Percentiles rank a stretch among this genome's conserved stretches.
phyloP scores from a whole-genome alignment of 164 flowering plant species.

The Sedum album region DNA sequence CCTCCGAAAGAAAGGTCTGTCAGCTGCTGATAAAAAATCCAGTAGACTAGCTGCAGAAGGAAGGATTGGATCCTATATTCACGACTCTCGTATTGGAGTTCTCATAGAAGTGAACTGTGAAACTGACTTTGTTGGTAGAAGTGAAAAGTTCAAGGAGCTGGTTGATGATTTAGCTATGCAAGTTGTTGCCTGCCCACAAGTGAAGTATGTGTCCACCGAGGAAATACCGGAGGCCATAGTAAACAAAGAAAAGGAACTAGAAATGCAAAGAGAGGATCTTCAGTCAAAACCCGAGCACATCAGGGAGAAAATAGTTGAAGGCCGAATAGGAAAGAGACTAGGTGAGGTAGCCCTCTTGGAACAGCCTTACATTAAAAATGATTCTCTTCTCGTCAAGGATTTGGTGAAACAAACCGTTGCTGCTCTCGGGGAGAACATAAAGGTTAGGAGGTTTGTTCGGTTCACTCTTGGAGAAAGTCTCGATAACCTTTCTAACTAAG shows the following conservation, averaged over 20 bases:
- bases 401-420: constrained; percentile 94
- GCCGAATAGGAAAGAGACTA: constrained; percentile 84
- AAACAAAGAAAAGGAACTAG: constrained; percentile 65
- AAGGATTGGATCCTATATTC: constrained; percentile 85
- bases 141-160: constrained; percentile 79
- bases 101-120: constrained; percentile 95
- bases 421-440: constrained; percentile 84
- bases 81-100: constrained; percentile 89
- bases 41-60: constrained; percentile 92
- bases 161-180: constrained; percentile 99
- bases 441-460: constrained; percentile 70
- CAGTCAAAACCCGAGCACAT: constrained; percentile 85
- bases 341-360: constrained; percentile 87
- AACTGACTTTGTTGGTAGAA: constrained; percentile 91
- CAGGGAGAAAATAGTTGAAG: constrained; percentile 86
- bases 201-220: constrained; percentile 68
- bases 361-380: constrained; percentile 87
- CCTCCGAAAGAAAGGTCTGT: constrained; percentile 92
- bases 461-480: constrained; percentile 76
- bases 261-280: constrained; percentile 95
- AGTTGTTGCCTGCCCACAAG: constrained; percentile 86
- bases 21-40: constrained; percentile 93
- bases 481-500: constrained; percentile 12
- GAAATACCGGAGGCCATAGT: constrained; percentile 57
- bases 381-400: constrained; percentile 71